Conservation (phyloP, 75 land plant species). For the Selaginella moellendorffii region DNA sequence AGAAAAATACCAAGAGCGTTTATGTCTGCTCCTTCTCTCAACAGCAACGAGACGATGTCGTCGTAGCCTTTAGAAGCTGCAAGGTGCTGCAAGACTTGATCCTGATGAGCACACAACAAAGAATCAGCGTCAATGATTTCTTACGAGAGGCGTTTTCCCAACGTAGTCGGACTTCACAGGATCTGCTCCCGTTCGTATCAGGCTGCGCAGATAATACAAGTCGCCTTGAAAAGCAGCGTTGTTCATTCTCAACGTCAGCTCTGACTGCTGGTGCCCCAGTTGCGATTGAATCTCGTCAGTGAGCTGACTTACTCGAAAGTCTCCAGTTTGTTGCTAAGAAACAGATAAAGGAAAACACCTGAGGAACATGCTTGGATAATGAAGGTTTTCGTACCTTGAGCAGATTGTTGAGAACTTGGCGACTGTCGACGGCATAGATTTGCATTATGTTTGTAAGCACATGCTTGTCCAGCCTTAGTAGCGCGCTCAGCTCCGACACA, state of each 20-base stretch:
- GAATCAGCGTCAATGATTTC: neutral
- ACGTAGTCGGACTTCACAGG: conserved; percentile 55
- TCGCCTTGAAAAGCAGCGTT: conserved; percentile 70
- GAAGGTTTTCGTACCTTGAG: conserved; percentile 37
- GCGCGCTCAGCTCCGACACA: conserved; percentile 46
- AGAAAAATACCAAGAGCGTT: conserved; percentile 35
- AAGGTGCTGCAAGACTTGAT: conserved; percentile 40
- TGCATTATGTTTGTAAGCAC: conserved; percentile 40
- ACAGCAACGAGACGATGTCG: conserved; percentile 39
- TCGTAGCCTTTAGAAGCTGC: conserved; percentile 61
- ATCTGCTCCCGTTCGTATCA: conserved; percentile 64
- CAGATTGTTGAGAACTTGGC: conserved; percentile 44
- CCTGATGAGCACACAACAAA: no score
- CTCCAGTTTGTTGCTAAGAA: neutral
- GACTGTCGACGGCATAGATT: conserved; percentile 43
- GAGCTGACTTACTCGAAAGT: neutral
- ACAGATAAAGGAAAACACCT: neutral
- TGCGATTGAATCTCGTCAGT: neutral
- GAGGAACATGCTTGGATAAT: neutral
- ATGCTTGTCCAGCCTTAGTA: conserved; percentile 60
- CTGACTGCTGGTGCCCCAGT: conserved; percentile 45
- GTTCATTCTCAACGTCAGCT: conserved; percentile 49
- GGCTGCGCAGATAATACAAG: conserved; percentile 33
- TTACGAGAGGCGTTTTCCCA: conserved; percentile 71
- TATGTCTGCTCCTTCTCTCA: conserved; percentile 44